Evolutionary conservation across 805 yeast genomes (phyloP).

Genomic region (Kodamaea neixiangensis): DNA sequence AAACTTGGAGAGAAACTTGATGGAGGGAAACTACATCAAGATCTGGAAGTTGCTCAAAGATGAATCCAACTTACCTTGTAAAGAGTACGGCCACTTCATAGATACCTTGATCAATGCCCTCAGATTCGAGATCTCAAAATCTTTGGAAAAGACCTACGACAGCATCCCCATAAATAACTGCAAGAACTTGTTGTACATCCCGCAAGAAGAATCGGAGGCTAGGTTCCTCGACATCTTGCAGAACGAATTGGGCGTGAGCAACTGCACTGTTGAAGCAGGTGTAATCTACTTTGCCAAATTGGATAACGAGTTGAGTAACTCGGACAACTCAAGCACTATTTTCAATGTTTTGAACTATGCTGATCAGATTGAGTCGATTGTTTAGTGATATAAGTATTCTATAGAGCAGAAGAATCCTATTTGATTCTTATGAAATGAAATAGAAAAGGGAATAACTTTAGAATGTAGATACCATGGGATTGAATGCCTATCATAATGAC

Average conservation of each 20-base stretch:
- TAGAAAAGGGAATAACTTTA: neutral
- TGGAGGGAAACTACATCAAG: slow-evolving; percentile 95
- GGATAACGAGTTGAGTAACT: slow-evolving; percentile 17
- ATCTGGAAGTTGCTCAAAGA: slow-evolving; percentile 77
- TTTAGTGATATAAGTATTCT: no score
- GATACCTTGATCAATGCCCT: slow-evolving; percentile 75
- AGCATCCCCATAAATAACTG: slow-evolving; percentile 80
- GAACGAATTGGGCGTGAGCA: slow-evolving; percentile 40
- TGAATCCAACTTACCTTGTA: slow-evolving; percentile 55
- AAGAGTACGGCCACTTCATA: slow-evolving; percentile 79
- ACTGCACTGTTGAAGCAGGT: slow-evolving; percentile 61
- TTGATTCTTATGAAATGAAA: neutral
- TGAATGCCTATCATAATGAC: neutral
- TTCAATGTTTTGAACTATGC: slow-evolving; percentile 85
- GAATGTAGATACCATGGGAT: neutral
- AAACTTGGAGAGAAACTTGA: slow-evolving; percentile 85
- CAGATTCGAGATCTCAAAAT: slow-evolving; percentile 80
- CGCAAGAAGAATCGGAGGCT: slow-evolving; percentile 41
- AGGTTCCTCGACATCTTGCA: slow-evolving; percentile 32
- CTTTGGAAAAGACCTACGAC: slow-evolving; percentile 77
- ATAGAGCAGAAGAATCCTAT: neutral
- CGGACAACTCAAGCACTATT: slow-evolving; percentile 44
- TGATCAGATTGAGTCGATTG: slow-evolving; percentile 87
- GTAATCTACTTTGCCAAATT: slow-evolving; percentile 44
- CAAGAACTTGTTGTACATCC: slow-evolving; percentile 73